Conservation (phyloP, 2,329 filamentous ascomycete genomes). For the Clarireedia hainanense region DNA sequence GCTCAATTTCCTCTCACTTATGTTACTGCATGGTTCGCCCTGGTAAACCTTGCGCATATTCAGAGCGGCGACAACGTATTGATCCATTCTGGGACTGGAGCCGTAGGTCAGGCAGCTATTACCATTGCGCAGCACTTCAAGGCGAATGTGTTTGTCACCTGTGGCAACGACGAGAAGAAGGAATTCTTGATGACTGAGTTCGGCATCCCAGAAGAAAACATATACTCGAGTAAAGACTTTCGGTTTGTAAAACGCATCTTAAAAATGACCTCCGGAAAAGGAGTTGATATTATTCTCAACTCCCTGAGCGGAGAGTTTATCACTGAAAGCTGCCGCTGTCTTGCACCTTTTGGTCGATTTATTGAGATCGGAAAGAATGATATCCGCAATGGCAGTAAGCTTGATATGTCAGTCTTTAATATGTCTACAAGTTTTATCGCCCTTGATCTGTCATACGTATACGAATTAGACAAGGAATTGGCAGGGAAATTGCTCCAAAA, state of each 20-base stretch:
- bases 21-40: constrained; percentile 21
- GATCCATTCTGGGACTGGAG: constrained; percentile 28
- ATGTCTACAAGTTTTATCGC: constrained; percentile 16
- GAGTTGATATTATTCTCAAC: constrained; percentile 28
- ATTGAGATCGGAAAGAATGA: constrained; percentile 19
- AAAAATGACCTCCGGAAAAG: not conserved
- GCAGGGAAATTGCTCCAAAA: too few relatives aligned
- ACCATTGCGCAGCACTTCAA: constrained; percentile 23
- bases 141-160: constrained; percentile 32
- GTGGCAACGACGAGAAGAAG: not conserved
- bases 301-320: constrained; percentile 23
- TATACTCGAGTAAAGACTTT: not conserved
- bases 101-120: constrained; percentile 29
- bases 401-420: constrained; percentile 17
- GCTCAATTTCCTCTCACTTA: constrained; percentile 21
- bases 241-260: not conserved
- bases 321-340: constrained; percentile 26
- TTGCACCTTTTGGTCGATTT: constrained; percentile 29
- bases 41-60: constrained; percentile 22
- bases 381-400: constrained; percentile 10
- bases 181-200: not conserved
- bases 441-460: constrained; percentile 13
- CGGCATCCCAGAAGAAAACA: not conserved
- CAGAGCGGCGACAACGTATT: constrained; percentile 25
- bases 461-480: too few relatives aligned